Evolutionary conservation across 1,139 yeast species (phyloP).

Genomic region (Meyerozyma carpophila): DNA sequence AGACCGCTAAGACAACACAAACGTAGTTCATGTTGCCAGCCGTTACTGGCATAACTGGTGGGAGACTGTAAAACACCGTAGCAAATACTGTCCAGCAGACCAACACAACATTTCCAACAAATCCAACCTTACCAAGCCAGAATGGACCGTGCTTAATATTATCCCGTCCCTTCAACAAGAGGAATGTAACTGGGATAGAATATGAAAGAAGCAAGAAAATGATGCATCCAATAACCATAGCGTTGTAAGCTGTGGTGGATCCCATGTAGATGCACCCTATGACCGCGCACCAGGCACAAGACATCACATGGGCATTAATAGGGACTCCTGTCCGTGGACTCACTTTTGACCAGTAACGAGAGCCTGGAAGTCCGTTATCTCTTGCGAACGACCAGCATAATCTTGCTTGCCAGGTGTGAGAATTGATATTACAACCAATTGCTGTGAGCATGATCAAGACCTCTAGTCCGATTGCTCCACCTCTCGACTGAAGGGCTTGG

Average conservation of each 20-base stretch:
- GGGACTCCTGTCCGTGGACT: slow-evolving; percentile 28
- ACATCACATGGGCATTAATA: slow-evolving; percentile 31
- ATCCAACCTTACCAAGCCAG: slow-evolving; percentile 41
- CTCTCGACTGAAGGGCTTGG: slow-evolving; percentile 50
- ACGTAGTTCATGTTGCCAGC: slow-evolving; percentile 44
- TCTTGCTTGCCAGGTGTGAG: slow-evolving; percentile 76
- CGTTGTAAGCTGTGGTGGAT: slow-evolving; percentile 37
- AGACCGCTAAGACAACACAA: slow-evolving; percentile 34
- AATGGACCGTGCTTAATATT: slow-evolving; percentile 37
- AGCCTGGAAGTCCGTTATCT: slow-evolving; percentile 38
- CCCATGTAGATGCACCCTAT: slow-evolving; percentile 39
- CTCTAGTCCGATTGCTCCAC: slow-evolving; percentile 58
- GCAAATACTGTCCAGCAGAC: slow-evolving; percentile 38
- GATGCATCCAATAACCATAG: slow-evolving; percentile 35
- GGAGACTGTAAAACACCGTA: slow-evolving; percentile 38
- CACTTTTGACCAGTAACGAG: slow-evolving; percentile 28
- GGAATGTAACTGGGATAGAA: slow-evolving; percentile 26
- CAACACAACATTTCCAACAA: slow-evolving; percentile 16
- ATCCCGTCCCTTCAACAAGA: slow-evolving; percentile 30
- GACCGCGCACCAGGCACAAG: slow-evolving; percentile 30
- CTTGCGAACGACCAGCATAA: slow-evolving; percentile 29
- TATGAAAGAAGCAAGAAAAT: slow-evolving; percentile 32
- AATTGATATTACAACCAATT: slow-evolving; percentile 63
- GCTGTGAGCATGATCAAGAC: slow-evolving; percentile 56
- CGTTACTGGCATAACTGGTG: slow-evolving; percentile 40